Evolutionary conservation across 371 early-diverging fungal species (phyloP).

Genomic region (Amoeboaphelidium protococcarum): DNA sequence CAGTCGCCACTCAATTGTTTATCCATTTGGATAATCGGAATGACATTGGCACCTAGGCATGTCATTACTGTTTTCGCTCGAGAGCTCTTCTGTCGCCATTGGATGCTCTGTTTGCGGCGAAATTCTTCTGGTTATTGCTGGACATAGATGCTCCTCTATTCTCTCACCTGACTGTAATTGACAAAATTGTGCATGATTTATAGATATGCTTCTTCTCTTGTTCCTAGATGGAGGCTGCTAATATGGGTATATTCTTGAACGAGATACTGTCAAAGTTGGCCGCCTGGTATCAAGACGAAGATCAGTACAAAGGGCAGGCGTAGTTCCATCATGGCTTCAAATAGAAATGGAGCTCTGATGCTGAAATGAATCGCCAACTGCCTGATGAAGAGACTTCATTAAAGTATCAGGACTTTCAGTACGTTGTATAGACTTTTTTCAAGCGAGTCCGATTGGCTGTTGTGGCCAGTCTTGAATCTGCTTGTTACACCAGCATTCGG

Average conservation of each 20-base stretch:
- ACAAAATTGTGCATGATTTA: neutral
- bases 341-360: neutral
- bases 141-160: neutral
- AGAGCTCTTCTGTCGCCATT: neutral
- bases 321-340: neutral
- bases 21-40: neutral
- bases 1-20: neutral
- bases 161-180: neutral
- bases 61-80: neutral
- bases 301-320: neutral
- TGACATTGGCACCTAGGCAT: neutral
- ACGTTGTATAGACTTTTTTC: too few relatives aligned
- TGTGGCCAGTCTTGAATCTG: slow-evolving; percentile 19
- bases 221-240: neutral
- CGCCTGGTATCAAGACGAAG: neutral
- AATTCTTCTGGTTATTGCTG: neutral
- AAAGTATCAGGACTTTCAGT: too few relatives aligned
- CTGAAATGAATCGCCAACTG: neutral
- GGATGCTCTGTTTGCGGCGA: neutral
- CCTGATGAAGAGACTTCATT: too few relatives aligned
- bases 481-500: slow-evolving; percentile 36
- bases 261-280: neutral
- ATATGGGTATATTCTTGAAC: neutral
- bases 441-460: too few relatives aligned
- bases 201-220: neutral